Evolutionary conservation across 2,329 filamentous ascomycete genomes (phyloP).

Genomic region (Aspergillus caelatus): DNA sequence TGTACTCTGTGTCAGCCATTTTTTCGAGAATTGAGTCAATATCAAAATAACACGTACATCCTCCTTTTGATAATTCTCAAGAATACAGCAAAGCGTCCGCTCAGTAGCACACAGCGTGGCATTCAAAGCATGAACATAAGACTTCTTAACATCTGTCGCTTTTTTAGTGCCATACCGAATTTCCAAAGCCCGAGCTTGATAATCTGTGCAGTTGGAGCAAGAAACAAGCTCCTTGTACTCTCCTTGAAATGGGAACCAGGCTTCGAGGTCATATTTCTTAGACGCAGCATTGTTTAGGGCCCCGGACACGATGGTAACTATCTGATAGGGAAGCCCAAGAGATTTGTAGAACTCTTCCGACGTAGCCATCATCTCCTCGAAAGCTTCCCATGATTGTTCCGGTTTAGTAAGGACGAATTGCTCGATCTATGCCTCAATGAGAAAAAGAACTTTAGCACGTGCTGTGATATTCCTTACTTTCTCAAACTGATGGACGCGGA

Average conservation of each 20-base stretch:
- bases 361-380: constrained; percentile 87
- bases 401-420: constrained; percentile 82
- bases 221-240: constrained; percentile 99
- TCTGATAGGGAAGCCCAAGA: constrained; percentile 83
- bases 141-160: constrained; percentile 81
- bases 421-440: constrained; percentile 58
- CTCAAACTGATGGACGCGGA: constrained; percentile 97
- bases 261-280: constrained; percentile 96
- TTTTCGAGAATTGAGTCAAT: not conserved
- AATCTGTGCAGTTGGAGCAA: constrained; percentile 97
- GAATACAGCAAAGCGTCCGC: constrained; percentile 86
- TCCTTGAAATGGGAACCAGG: constrained; percentile 93
- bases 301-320: constrained; percentile 94
- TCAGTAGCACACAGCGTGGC: constrained; percentile 89
- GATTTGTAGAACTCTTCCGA: constrained; percentile 96
- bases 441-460: not conserved
- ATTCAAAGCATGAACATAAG: constrained; percentile 92
- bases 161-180: constrained; percentile 89
- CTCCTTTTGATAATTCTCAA: constrained; percentile 96
- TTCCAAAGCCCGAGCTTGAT: constrained; percentile 91
- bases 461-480: constrained; percentile 58
- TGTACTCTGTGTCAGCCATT: constrained; percentile 38
- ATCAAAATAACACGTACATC: constrained; percentile 57
- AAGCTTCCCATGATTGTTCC: constrained; percentile 88
- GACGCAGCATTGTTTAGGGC: constrained; percentile 86